phyloP scores from a whole-genome alignment of 768 basidiomycete species.

The Austroboletus festivus region DNA sequence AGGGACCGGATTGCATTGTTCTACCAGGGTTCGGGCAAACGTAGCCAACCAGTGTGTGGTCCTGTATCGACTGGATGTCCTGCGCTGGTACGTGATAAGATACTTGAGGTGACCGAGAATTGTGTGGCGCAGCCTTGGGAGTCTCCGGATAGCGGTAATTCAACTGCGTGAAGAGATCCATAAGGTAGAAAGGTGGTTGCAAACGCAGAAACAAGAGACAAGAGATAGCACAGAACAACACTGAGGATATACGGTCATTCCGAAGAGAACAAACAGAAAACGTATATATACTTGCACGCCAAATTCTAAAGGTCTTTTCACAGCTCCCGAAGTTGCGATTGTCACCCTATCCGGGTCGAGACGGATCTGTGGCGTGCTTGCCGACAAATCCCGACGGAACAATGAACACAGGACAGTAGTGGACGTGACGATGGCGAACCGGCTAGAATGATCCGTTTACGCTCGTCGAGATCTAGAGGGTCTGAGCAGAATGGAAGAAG shows the following conservation, averaged over 20 bases:
- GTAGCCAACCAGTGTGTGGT: background rate
- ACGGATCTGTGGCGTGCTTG: constrained; percentile 4
- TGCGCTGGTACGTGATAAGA: too few species aligned
- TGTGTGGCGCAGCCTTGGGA: background rate
- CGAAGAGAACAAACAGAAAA: background rate
- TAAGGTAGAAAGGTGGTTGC: background rate
- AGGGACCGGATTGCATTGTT: background rate
- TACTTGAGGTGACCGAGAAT: background rate
- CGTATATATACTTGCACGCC: constrained; percentile 16
- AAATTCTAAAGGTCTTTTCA: background rate
- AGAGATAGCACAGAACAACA: background rate
- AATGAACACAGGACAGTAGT: constrained; percentile 8
- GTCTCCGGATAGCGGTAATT: constrained; percentile 16
- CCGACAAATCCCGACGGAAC: constrained; percentile 3
- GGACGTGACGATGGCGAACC: background rate
- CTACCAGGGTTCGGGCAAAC: background rate
- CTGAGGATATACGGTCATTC: background rate
- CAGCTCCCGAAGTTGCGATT: background rate
- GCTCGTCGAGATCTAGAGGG: constrained; percentile 21
- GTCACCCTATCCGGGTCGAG: background rate
- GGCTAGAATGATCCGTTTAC: background rate
- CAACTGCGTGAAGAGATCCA: constrained; percentile 16
- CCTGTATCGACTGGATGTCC: background rate
- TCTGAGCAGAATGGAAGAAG: constrained; percentile 2
- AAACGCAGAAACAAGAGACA: background rate